Conservation (phyloP, 768 basidiomycete genomes). For the Ramaria sp. region DNA sequence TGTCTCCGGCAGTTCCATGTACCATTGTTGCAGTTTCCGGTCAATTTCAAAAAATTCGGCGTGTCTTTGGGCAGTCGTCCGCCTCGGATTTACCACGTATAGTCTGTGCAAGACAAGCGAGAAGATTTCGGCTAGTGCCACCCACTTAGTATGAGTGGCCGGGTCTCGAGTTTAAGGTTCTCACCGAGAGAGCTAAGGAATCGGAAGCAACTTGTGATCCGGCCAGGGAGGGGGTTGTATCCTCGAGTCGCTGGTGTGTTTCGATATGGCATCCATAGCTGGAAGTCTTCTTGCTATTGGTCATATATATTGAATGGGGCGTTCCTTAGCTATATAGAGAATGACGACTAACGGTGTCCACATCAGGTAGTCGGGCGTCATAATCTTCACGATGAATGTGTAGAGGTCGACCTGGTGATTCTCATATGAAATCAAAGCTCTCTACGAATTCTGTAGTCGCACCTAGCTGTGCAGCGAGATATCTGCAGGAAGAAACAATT, state of each 20-base stretch:
- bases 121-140: background rate
- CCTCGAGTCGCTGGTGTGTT: background rate
- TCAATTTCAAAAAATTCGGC: slow-evolving; percentile 48
- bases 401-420: slow-evolving; percentile 46
- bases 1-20: slow-evolving; percentile 56
- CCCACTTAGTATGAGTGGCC: too few species aligned
- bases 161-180: background rate
- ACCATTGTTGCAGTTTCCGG: slow-evolving; percentile 63
- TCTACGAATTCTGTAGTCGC: background rate
- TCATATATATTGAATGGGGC: background rate
- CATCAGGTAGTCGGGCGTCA: slow-evolving; percentile 57
- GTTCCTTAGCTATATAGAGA: background rate
- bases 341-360: slow-evolving; percentile 37
- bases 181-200: background rate
- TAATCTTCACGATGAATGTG: slow-evolving; percentile 67
- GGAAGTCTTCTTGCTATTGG: slow-evolving; percentile 54
- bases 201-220: slow-evolving; percentile 43
- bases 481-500: background rate
- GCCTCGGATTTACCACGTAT: background rate
- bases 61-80: slow-evolving; percentile 23
- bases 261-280: slow-evolving; percentile 26
- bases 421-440: background rate
- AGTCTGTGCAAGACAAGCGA: background rate
- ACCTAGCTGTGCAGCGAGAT: slow-evolving; percentile 4
- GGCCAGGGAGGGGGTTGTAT: slow-evolving; percentile 30